phyloP scores from a whole-genome alignment of 192 early-diverging fungal species.

The Coemansia sp. region DNA sequence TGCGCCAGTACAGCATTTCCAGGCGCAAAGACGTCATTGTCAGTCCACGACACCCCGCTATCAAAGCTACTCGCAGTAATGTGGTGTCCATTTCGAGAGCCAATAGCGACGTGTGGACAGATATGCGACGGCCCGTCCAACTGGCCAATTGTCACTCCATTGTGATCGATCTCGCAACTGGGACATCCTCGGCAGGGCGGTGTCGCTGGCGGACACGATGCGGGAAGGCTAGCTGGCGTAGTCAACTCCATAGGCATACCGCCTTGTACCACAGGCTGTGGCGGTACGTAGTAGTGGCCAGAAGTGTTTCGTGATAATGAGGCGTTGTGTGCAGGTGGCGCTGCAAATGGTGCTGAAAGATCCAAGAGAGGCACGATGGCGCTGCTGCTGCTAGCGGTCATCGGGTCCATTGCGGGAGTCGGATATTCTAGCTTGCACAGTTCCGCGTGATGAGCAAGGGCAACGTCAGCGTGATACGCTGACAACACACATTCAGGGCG shows the following conservation, averaged over 20 bases:
- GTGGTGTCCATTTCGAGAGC: not conserved
- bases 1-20: not conserved
- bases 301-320: not conserved
- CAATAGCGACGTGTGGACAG: not conserved
- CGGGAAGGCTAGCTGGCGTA: constrained; percentile 29
- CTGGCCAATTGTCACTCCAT: not conserved
- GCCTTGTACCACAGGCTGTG: not conserved
- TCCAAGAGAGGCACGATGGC: constrained; percentile 14
- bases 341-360: not conserved
- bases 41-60: constrained; percentile 2
- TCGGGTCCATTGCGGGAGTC: constrained; percentile 11
- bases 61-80: not conserved
- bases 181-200: constrained; percentile 9
- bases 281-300: not conserved
- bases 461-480: constrained; percentile 24
- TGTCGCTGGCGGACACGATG: constrained; percentile 14
- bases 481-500: constrained; percentile 18
- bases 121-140: not conserved
- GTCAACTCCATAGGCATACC: constrained; percentile 15
- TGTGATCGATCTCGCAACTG: constrained; percentile 4
- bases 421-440: constrained; percentile 11
- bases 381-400: not conserved
- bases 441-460: constrained; percentile 9
- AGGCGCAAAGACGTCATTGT: not conserved
- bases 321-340: not conserved